Conservation (phyloP, 1,139 yeast genomes). For the Candida frijolesensis region DNA sequence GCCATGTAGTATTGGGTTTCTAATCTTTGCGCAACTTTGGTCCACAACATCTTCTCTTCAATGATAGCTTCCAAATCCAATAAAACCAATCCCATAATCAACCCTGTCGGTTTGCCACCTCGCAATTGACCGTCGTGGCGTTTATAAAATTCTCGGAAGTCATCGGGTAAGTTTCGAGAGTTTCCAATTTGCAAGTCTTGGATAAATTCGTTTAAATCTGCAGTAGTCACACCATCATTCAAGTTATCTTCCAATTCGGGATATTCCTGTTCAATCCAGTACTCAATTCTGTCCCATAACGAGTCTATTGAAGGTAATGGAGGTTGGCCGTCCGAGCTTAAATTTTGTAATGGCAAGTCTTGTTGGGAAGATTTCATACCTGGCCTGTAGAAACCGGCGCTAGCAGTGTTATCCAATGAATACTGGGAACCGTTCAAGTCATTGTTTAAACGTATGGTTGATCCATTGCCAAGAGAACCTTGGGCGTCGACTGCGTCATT, state of each 20-base stretch:
- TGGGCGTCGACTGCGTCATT: slow-evolving; percentile 14
- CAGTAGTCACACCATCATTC: slow-evolving; percentile 69
- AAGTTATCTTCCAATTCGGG: slow-evolving; percentile 79
- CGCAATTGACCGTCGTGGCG: slow-evolving; percentile 82
- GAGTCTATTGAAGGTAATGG: slow-evolving; percentile 72
- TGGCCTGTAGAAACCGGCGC: slow-evolving; percentile 35
- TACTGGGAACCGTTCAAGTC: slow-evolving; percentile 26
- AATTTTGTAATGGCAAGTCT: slow-evolving; percentile 44
- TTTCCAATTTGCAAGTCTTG: slow-evolving; percentile 61
- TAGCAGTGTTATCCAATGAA: slow-evolving; percentile 28
- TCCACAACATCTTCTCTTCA: slow-evolving; percentile 76
- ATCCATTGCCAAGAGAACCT: slow-evolving; percentile 9
- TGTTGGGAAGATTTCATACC: slow-evolving; percentile 38
- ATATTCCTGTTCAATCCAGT: slow-evolving; percentile 74
- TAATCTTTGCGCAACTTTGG: slow-evolving; percentile 59
- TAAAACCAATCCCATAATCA: slow-evolving; percentile 69
- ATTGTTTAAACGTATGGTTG: slow-evolving; percentile 11
- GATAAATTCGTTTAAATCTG: slow-evolving; percentile 78
- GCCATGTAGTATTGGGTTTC: slow-evolving; percentile 42
- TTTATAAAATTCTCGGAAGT: slow-evolving; percentile 73
- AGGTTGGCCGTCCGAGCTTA: slow-evolving; percentile 56
- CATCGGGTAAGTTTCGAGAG: slow-evolving; percentile 60
- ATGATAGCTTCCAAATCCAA: slow-evolving; percentile 71
- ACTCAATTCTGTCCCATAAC: slow-evolving; percentile 74
- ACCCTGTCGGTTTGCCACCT: slow-evolving; percentile 76